Base-by-base conservation (phyloP, 306 rosid genomes). In the Cajanus cajan region DNA sequence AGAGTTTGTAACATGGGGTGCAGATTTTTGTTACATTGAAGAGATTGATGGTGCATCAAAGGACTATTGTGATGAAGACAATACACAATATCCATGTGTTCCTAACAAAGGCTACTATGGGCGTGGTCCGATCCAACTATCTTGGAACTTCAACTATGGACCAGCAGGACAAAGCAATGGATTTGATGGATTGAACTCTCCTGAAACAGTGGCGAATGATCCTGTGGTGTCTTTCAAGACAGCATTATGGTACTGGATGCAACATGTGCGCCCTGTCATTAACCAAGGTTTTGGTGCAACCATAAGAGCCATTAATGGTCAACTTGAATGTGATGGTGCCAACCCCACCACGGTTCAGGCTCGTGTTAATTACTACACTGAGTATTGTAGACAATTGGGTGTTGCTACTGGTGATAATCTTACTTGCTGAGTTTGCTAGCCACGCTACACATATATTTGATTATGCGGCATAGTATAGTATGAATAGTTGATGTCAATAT, bases 71-170 rank as follows among this genome's bases (percentile, higher is more conserved):
- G 97, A 89, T 7, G 89, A 86, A 77, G 62, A 0, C 0, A 77
- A 75, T 82, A 89, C 88, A 1, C 81, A 89, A 24, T 92, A 85
- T 63, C 96, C 91, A 0, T 92, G 97, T 77, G 78, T 70, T 62
- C 85, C 92, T 0, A 82, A 54, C 85, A 92, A 89, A 45, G 87
- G 88, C 0, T 92, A 92, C 80, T 88, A 63, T 7, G 97, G 97
- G 0, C 85, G 97, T 1, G 97, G 97, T 22, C 97, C 97, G 0
- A 82, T 92, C 71, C 93, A 90, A 44, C 80, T 90, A 16, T 83
- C 97, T 0, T 92, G 96, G 97, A 92, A 92, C 86, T 87, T 65
- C 90, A 92, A 92, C 77, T 92, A 92, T 7, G 93, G 96, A 0
- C 89, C 91, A 0, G 92, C 93, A 0, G 93, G 97, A 66, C 37